A percentile compares a stretch with the other conserved stretches of the same genome.
Evolutionary conservation across 129 eudicot species (phyloP).

Genomic region (Pittosporum tobira): DNA sequence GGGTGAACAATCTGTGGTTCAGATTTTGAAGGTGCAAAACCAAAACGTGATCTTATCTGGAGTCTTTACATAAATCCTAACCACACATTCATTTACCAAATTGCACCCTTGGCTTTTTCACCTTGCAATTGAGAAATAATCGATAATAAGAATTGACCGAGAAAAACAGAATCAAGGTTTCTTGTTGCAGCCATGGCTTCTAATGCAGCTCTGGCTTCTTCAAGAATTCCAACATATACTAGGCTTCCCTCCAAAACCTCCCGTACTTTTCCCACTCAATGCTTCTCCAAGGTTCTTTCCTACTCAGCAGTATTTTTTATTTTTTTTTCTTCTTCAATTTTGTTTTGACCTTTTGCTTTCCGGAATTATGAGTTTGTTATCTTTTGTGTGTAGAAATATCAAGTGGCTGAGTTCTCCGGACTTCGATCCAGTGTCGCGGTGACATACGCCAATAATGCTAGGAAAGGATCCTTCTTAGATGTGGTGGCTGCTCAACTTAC

Average conservation of each 20-base stretch:
- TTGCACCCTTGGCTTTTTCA: slow-evolving; percentile 24
- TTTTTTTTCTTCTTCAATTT: not conserved
- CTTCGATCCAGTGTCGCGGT: slow-evolving; percentile 59
- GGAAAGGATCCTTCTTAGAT: slow-evolving; percentile 62
- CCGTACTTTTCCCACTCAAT: slow-evolving; percentile 60
- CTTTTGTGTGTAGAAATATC: slow-evolving; percentile 40
- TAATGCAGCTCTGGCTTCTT: slow-evolving; percentile 93
- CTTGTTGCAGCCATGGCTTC: slow-evolving; percentile 72
- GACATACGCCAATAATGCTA: slow-evolving; percentile 43
- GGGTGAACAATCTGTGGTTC: slow-evolving; percentile 32
- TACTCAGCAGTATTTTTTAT: not conserved
- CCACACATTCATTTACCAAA: slow-evolving; percentile 58
- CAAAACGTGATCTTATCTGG: slow-evolving; percentile 71
- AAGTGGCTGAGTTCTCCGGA: slow-evolving; percentile 73
- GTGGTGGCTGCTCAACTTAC: slow-evolving; percentile 67
- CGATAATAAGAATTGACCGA: not conserved
- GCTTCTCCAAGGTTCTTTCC: slow-evolving; percentile 56
- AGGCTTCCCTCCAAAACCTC: slow-evolving; percentile 61
- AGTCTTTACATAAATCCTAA: slow-evolving; percentile 26
- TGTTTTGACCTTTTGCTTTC: not conserved
- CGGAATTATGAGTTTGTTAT: not conserved
- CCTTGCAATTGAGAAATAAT: not conserved
- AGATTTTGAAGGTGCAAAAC: slow-evolving; percentile 31
- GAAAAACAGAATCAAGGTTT: slow-evolving; percentile 8
- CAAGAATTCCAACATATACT: slow-evolving; percentile 69